These are phyloP conservation scores for Lachancea dasiensis DNA, from an alignment of 805 yeast species.

Conservation along the genomic window DNA sequence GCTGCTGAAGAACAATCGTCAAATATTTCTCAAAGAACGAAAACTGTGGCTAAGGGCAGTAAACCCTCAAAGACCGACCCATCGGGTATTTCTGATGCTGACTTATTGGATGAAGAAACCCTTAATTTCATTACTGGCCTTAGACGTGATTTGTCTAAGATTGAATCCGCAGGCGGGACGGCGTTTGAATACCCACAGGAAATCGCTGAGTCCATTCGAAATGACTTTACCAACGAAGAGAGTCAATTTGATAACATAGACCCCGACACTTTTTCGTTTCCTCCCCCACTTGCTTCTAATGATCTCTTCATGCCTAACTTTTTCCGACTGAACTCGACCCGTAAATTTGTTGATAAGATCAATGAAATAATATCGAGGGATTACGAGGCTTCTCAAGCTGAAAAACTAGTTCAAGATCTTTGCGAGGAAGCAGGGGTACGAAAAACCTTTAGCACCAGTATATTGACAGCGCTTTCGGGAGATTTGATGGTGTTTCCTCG, in stretches of 20 bases:
- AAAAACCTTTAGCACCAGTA: slow-evolving; percentile 38
- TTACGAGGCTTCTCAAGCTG: slow-evolving; percentile 40
- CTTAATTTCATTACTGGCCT: slow-evolving; percentile 31
- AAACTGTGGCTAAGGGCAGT: slow-evolving; percentile 5
- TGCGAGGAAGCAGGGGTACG: slow-evolving; percentile 39
- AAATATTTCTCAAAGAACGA: slow-evolving; percentile 12
- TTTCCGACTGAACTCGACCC: slow-evolving; percentile 25
- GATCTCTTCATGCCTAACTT: slow-evolving; percentile 32
- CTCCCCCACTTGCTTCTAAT: slow-evolving; percentile 29
- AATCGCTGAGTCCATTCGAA: slow-evolving; percentile 31
- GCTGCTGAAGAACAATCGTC: slow-evolving; percentile 15
- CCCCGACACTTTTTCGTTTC: slow-evolving; percentile 29
- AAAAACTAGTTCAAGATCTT: slow-evolving; percentile 36
- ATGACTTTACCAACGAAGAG: slow-evolving; percentile 29
- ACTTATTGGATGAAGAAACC: slow-evolving; percentile 33
- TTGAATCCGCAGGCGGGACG: slow-evolving; percentile 17
- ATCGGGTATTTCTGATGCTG: slow-evolving; percentile 33
- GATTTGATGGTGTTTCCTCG: slow-evolving; percentile 39
- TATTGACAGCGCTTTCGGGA: slow-evolving; percentile 40
- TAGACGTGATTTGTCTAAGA: slow-evolving; percentile 24
- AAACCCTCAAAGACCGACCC: slow-evolving; percentile 18
- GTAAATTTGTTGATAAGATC: slow-evolving; percentile 32
- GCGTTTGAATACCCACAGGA: slow-evolving; percentile 33
- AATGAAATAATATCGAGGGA: slow-evolving; percentile 37
- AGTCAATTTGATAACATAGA: slow-evolving; percentile 26